These are phyloP conservation scores for Penicillium sp. DNA, from an alignment of 2,329 filamentous ascomycete genomes.

Conservation along the genomic window DNA sequence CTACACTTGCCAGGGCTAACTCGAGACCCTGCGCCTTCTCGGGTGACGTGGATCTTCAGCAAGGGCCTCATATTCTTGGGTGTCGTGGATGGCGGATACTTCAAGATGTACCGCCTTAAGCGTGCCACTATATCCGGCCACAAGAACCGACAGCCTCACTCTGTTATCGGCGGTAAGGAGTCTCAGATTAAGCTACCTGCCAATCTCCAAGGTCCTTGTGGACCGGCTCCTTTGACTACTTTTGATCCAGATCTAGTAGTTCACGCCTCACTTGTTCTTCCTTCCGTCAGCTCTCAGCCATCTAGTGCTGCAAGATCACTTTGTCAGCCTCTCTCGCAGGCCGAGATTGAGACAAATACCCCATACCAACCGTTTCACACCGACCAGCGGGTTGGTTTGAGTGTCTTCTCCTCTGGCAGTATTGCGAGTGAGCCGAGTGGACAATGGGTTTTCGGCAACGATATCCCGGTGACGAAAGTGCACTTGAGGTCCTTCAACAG, in stretches of 20 bases:
- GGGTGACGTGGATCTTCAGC: slow-evolving; percentile 47
- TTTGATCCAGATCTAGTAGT: slow-evolving; percentile 48
- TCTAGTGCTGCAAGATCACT: slow-evolving; percentile 39
- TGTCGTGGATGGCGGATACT: slow-evolving; percentile 45
- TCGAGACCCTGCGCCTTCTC: slow-evolving; percentile 40
- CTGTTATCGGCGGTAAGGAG: slow-evolving; percentile 57
- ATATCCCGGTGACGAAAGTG: slow-evolving; percentile 49
- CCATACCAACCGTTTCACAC: slow-evolving; percentile 97
- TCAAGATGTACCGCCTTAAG: slow-evolving; percentile 47
- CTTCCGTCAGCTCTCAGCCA: slow-evolving; percentile 41
- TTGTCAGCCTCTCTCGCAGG: slow-evolving; percentile 64
- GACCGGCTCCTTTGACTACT: slow-evolving; percentile 56
- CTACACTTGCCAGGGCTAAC: slow-evolving; percentile 45
- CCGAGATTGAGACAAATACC: slow-evolving; percentile 92
- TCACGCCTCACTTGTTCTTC: slow-evolving; percentile 43
- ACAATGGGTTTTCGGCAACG: slow-evolving; percentile 56
- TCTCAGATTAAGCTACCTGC: slow-evolving; percentile 66
- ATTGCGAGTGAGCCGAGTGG: slow-evolving; percentile 40
- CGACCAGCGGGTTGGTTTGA: slow-evolving; percentile 77
- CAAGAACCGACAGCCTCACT: slow-evolving; percentile 53
- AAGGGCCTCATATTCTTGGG: slow-evolving; percentile 45
- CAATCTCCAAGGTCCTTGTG: slow-evolving; percentile 59
- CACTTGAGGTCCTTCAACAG: slow-evolving; percentile 46
- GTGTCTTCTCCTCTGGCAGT: slow-evolving; percentile 54
- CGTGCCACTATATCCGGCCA: slow-evolving; percentile 49